Evolutionary conservation across 345 rosid genomes (phyloP).

Genomic region (Raphanus sativus): DNA sequence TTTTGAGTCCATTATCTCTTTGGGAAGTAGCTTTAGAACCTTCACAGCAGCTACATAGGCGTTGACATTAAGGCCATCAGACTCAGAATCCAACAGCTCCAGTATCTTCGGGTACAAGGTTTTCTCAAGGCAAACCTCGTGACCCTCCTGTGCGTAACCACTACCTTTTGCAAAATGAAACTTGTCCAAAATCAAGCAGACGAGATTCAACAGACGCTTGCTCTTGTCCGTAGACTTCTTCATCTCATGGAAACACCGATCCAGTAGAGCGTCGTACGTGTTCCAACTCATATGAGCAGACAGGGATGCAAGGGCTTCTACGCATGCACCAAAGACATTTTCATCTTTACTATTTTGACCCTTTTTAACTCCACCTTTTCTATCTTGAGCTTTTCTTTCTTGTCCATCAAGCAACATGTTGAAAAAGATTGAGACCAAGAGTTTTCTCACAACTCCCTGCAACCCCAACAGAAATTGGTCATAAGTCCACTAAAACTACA

Average conservation of each 20-base stretch:
- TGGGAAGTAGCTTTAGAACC: slow-evolving; percentile 78
- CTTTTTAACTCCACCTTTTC: neutral
- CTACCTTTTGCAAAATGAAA: slow-evolving; percentile 54
- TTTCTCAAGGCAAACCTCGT: slow-evolving; percentile 50
- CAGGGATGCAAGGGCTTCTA: slow-evolving; percentile 66
- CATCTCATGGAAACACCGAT: slow-evolving; percentile 69
- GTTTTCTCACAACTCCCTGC: slow-evolving; percentile 62
- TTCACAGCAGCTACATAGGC: slow-evolving; percentile 63
- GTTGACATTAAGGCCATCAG: slow-evolving; percentile 57
- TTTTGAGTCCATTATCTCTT: slow-evolving; percentile 62
- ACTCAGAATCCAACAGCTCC: slow-evolving; percentile 51
- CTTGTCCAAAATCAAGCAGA: slow-evolving; percentile 63
- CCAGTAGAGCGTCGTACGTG: slow-evolving; percentile 57
- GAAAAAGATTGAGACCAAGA: slow-evolving; percentile 74
- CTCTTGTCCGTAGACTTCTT: slow-evolving; percentile 52
- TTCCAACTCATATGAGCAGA: slow-evolving; percentile 69
- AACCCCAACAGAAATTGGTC: slow-evolving; percentile 9
- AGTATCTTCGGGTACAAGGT: slow-evolving; percentile 65
- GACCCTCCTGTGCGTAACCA: slow-evolving; percentile 41
- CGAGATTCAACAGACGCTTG: slow-evolving; percentile 48
- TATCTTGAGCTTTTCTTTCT: slow-evolving; percentile 40
- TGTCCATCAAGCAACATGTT: slow-evolving; percentile 67
- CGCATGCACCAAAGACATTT: slow-evolving; percentile 57
- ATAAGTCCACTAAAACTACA: neutral
- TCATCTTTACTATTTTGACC: neutral